A percentile compares a stretch with the other conserved stretches of the same genome.
phyloP scores from a whole-genome alignment of 176 grass and related monocot species.

The Dactylis glomerata region DNA sequence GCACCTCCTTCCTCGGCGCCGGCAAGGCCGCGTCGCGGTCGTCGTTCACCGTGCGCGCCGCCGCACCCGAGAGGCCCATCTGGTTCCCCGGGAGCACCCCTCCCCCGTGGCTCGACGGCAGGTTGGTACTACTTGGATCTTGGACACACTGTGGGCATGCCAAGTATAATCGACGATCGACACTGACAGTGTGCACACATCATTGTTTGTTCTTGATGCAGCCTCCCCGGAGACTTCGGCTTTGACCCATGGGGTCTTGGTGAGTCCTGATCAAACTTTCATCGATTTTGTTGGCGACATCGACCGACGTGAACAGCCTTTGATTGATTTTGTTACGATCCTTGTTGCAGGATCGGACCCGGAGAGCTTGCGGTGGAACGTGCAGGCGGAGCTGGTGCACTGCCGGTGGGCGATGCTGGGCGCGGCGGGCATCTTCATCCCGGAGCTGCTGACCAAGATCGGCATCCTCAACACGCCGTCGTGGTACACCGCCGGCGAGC shows the following conservation, averaged over 20 bases:
- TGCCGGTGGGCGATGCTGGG: constrained; percentile 98
- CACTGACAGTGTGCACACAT: background rate
- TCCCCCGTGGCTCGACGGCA: constrained; percentile 94
- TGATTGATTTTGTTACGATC: background rate
- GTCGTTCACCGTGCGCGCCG: constrained; percentile 60
- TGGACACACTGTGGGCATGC: background rate
- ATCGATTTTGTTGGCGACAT: background rate
- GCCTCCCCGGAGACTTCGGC: constrained; percentile 96
- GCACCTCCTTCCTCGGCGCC: constrained; percentile 59
- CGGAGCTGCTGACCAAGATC: constrained; percentile 85
- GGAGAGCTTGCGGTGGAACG: constrained; percentile 83
- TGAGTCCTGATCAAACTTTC: constrained; percentile 30
- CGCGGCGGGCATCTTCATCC: constrained; percentile 91
- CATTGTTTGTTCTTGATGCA: constrained; percentile 35
- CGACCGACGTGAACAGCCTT: background rate
- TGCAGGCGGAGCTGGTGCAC: constrained; percentile 90
- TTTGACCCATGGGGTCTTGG: constrained; percentile 93
- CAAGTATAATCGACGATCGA: background rate
- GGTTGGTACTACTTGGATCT: constrained; percentile 26
- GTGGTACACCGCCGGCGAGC: constrained; percentile 85
- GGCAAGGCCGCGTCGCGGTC: constrained; percentile 32
- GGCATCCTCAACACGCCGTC: constrained; percentile 88
- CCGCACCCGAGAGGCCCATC: constrained; percentile 62
- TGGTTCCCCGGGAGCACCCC: constrained; percentile 99
- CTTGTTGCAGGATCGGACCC: constrained; percentile 75